Evolutionary conservation across 2,329 filamentous ascomycete species (phyloP).

Genomic region (Ophiocordyceps sinensis): DNA sequence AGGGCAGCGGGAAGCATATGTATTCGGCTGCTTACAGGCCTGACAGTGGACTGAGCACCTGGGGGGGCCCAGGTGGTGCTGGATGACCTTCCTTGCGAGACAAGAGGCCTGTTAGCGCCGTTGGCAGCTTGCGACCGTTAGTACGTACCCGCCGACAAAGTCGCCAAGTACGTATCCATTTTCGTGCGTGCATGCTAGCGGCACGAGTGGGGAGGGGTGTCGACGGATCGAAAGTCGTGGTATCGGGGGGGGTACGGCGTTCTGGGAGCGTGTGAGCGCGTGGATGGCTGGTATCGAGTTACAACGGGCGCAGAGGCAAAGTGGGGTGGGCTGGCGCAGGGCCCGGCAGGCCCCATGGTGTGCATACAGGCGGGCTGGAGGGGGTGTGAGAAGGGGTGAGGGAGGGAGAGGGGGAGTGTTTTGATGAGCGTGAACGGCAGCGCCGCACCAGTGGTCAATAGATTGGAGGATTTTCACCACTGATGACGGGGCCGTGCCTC

Average conservation of each 20-base stretch:
- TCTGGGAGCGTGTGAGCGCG: no score
- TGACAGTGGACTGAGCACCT: not conserved
- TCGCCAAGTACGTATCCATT: not conserved
- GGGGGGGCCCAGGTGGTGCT: slow-evolving; percentile 1
- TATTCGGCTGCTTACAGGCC: not conserved
- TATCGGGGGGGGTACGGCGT: no score
- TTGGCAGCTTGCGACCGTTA: slow-evolving; percentile 2
- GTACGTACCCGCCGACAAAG: slow-evolving; percentile 4
- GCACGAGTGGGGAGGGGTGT: not conserved
- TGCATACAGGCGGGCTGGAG: not conserved
- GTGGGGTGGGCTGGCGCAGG: not conserved
- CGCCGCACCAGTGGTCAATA: no score
- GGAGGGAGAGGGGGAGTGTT: not conserved
- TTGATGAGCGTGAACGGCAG: no score
- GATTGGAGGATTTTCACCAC: no score
- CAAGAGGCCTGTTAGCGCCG: slow-evolving; percentile 4
- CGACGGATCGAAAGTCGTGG: no score
- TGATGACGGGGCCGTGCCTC: no score
- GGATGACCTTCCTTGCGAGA: slow-evolving; percentile 5
- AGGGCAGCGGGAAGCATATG: slow-evolving; percentile 10
- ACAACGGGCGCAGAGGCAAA: no score
- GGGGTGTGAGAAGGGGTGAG: not conserved
- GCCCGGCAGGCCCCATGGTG: not conserved
- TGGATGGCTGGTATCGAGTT: not conserved
- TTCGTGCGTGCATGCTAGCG: not conserved